Conservation (phyloP, 2,329 filamentous ascomycete genomes). For the Cladosporium austrohemisphaericum region DNA sequence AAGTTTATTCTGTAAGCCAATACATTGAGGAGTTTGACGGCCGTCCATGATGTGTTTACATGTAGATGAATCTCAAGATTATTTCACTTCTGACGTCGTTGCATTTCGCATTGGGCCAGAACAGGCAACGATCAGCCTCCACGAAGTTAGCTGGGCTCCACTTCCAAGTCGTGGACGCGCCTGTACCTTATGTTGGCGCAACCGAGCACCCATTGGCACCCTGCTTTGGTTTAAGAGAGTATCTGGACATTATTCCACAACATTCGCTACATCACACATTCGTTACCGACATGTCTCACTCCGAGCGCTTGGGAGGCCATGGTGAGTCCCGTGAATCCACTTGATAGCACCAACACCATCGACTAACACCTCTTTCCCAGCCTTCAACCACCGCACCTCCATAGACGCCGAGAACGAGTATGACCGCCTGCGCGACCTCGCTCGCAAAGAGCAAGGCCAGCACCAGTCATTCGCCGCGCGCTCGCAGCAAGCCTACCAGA, state of each 20-base stretch:
- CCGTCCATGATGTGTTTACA: too few relatives aligned
- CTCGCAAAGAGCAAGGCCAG: conserved; percentile 74
- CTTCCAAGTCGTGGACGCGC: conserved; percentile 12
- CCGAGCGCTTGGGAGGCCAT: conserved; percentile 13
- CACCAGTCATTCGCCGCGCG: conserved; percentile 64
- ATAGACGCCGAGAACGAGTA: conserved; percentile 77
- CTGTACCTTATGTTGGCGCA: conserved; percentile 8
- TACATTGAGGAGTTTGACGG: too few relatives aligned
- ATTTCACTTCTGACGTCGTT: conserved; percentile 5
- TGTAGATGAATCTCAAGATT: not conserved
- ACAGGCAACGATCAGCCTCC: conserved; percentile 1
- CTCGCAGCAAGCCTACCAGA: conserved; percentile 74
- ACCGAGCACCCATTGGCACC: conserved; percentile 9
- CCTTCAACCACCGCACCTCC: conserved; percentile 70
- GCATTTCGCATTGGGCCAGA: not conserved
- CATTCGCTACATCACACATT: conserved; percentile 1
- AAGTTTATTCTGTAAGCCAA: too few relatives aligned
- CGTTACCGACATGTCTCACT: conserved; percentile 10
- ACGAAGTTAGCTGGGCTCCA: conserved; percentile 9
- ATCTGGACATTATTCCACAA: not conserved
- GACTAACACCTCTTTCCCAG: conserved; percentile 42
- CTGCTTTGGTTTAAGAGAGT: too few relatives aligned
- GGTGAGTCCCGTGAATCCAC: too few relatives aligned
- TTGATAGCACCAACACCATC: not conserved
- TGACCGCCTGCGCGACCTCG: conserved; percentile 80